phyloP scores from a whole-genome alignment of 805 yeast species.

The Ogataea paradorogensis region DNA sequence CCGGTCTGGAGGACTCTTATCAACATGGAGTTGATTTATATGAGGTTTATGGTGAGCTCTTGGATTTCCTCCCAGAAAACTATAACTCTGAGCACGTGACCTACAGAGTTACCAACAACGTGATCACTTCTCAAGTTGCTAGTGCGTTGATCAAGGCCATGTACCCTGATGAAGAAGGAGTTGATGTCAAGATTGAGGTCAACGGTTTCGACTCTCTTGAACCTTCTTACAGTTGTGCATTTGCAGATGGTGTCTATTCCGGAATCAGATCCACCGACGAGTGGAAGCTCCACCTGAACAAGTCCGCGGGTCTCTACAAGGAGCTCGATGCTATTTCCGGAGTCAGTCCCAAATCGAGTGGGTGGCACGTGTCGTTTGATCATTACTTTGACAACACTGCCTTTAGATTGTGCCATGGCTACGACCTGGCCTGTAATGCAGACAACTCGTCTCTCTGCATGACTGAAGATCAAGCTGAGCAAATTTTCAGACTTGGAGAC shows the following conservation, averaged over 20 bases:
- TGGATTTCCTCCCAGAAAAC: constrained; percentile 35
- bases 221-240: constrained; percentile 34
- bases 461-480: constrained; percentile 33
- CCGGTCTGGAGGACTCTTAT: constrained; percentile 38
- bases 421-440: constrained; percentile 31
- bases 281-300: constrained; percentile 38
- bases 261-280: constrained; percentile 28
- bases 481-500: constrained; percentile 42
- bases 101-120: constrained; percentile 38
- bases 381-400: constrained; percentile 43
- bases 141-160: constrained; percentile 36
- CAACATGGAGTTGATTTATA: constrained; percentile 39
- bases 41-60: constrained; percentile 35
- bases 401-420: constrained; percentile 37
- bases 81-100: constrained; percentile 31
- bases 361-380: constrained; percentile 32
- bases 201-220: constrained; percentile 36
- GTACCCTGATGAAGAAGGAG: constrained; percentile 32
- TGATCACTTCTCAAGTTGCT: constrained; percentile 41
- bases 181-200: constrained; percentile 33
- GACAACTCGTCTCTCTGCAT: constrained; percentile 24
- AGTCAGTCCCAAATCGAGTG: constrained; percentile 19
- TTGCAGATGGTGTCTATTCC: constrained; percentile 28
- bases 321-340: constrained; percentile 32
- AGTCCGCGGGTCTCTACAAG: constrained; percentile 28